Evolutionary conservation across 176 grass and related monocot genomes (phyloP).

Genomic region (Canna indica): DNA sequence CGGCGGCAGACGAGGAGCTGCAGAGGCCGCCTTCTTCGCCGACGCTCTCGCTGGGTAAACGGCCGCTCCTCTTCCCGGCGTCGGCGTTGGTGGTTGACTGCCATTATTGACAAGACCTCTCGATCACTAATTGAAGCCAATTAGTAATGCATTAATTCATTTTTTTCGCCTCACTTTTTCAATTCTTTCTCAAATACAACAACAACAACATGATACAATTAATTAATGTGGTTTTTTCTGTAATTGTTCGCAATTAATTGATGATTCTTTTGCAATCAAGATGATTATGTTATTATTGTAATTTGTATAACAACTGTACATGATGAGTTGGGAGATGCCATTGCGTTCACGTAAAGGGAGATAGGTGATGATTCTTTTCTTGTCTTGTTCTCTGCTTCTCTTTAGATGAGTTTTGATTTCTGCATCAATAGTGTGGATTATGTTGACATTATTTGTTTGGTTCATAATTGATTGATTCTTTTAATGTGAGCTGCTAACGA

Average conservation of each 20-base stretch:
- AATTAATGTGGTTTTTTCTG: too few species aligned
- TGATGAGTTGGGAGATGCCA: constrained; percentile 1
- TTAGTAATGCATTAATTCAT: constrained; percentile 2
- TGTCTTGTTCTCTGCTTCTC: background rate
- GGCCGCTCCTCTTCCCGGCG: constrained; percentile 30
- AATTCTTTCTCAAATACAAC: background rate
- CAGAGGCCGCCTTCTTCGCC: background rate
- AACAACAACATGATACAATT: too few species aligned
- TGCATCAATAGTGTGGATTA: too few species aligned
- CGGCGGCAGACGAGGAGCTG: constrained; percentile 16
- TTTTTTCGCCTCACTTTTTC: constrained; percentile 3
- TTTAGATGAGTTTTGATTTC: constrained; percentile 31
- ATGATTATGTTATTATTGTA: too few species aligned
- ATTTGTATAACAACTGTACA: too few species aligned
- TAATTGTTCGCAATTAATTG: too few species aligned
- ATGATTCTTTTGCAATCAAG: too few species aligned
- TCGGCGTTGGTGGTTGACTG: constrained; percentile 48
- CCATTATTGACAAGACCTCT: constrained; percentile 44
- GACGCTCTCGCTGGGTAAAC: background rate
- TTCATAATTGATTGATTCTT: too few species aligned
- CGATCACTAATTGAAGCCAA: constrained; percentile 7
- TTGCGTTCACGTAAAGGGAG: constrained; percentile 67
- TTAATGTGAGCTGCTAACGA: too few species aligned
- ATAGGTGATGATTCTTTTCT: too few species aligned
- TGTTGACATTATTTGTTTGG: too few species aligned